Conservation (phyloP, 495 filamentous ascomycete species). For the Podospora comata region DNA sequence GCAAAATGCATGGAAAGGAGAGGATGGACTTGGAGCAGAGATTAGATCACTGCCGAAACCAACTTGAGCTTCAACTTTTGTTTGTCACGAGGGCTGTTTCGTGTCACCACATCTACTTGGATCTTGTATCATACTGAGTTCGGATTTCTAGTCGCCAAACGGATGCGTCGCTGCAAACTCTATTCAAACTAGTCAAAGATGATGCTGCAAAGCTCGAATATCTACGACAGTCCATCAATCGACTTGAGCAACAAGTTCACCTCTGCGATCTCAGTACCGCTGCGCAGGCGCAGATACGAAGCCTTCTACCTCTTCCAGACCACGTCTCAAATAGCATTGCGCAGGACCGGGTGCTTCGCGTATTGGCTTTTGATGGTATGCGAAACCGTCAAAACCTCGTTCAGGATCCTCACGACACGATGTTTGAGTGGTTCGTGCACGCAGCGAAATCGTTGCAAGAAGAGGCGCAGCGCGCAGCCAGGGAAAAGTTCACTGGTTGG, state of each 20-base stretch:
- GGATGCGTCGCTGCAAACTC: neutral
- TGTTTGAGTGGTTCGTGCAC: neutral
- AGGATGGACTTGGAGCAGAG: conserved; percentile 23
- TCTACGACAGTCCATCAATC: neutral
- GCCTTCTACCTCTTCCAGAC: neutral
- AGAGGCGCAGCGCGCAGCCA: neutral
- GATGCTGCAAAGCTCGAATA: neutral
- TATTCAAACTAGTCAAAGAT: neutral
- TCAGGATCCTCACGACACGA: neutral
- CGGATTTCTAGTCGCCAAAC: neutral
- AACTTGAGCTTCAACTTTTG: neutral
- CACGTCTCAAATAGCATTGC: neutral
- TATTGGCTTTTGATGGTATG: neutral
- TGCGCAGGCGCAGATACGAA: neutral
- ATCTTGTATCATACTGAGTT: neutral
- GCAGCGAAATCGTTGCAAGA: neutral
- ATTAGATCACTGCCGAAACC: conserved; percentile 12
- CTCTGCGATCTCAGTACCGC: neutral
- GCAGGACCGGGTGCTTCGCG: neutral
- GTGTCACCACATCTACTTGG: neutral
- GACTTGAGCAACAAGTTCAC: neutral
- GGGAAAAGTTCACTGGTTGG: neutral
- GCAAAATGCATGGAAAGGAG: conserved; percentile 21
- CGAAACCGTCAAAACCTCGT: neutral
- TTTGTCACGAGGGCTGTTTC: neutral